Conservation (phyloP, 2,329 filamentous ascomycete species). For the Arthrobotrys pseudoclavata region DNA sequence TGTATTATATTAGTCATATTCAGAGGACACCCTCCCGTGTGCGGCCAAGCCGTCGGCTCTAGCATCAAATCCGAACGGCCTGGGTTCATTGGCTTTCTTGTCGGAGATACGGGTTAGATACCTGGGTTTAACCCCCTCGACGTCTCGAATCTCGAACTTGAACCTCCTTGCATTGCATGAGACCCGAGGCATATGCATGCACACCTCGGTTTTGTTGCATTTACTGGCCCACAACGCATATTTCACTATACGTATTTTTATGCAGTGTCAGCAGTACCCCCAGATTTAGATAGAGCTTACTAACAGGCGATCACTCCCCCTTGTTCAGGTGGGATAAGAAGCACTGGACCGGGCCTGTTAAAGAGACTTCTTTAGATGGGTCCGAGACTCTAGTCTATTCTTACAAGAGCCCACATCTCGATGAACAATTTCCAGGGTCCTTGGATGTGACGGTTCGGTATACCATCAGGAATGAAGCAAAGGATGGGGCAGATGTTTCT, state of each 20-base stretch:
- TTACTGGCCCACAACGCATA: constrained; percentile 42
- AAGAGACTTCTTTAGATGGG: constrained; percentile 63
- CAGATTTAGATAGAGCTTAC: constrained; percentile 26
- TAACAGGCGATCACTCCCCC: constrained; percentile 6
- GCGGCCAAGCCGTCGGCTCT: constrained; percentile 23
- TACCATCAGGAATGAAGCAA: constrained; percentile 77
- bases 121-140: background rate
- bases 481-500: constrained; percentile 75
- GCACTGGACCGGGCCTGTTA: constrained; percentile 35
- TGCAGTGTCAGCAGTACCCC: constrained; percentile 11
- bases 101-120: constrained; percentile 10
- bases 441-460: constrained; percentile 84
- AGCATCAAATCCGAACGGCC: background rate
- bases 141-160: background rate
- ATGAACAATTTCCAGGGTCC: constrained; percentile 90
- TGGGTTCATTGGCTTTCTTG: background rate
- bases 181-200: background rate
- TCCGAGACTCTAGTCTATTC: constrained; percentile 62
- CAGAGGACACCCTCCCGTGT: background rate
- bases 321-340: constrained; percentile 54
- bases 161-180: constrained; percentile 3
- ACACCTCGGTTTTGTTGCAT: constrained; percentile 36
- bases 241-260: constrained; percentile 7
- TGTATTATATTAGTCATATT: constrained; percentile 38
- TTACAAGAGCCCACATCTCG: constrained; percentile 77